Evolutionary conservation across 75 land plant species (phyloP), one percentile per base, ranked within the genome.

Genomic region (Sequoia sempervirens): DNA sequence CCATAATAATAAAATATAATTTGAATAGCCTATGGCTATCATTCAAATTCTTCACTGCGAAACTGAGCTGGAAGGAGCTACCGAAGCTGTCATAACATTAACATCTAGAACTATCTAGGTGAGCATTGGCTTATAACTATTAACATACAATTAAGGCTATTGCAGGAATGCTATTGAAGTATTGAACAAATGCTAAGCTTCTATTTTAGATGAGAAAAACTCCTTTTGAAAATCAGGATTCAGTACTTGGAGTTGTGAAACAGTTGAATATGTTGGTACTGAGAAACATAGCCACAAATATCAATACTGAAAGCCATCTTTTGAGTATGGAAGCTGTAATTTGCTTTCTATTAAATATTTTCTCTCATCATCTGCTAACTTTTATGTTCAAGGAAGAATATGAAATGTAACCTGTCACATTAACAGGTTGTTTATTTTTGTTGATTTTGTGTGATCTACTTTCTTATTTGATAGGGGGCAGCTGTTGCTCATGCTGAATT

Each of bases 401-500:
- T 34, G 20, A 74, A 74, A n/a, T 74, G 20, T 17, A 1, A 34
- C 37, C 4, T 74, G 38, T 36, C 32, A 12, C 37, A 74, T 2
- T 38, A 17, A 74, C 40, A 13, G 12, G 47, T 30, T 84, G 32
- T 45, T 41, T 69, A 36, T 20, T 75, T 68, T 73, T 82, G 81
- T 32, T 69, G 73, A 30, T 69, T 30, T 50, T 69, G 7, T 68
- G 73, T 32, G 14, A 69, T 69, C 26, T 69, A 9, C 36, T 5
- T 12, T 13, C 73, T 32, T 30, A 69, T 15, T 28, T 30, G 36
- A 69, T 85, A 95, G 99, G 99, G 95, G 50, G 96, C 97, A 74
- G 97, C 95, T 50, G 97, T 95, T 32, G 91, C 94, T 80, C 90
- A 91, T 78, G 88, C 89, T 74, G 93, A 96, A 83, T 87, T 95